A percentile compares a stretch with the other conserved stretches of the same genome.
phyloP scores from a whole-genome alignment of 495 filamentous ascomycete species.

The Margaritispora aquatica region DNA sequence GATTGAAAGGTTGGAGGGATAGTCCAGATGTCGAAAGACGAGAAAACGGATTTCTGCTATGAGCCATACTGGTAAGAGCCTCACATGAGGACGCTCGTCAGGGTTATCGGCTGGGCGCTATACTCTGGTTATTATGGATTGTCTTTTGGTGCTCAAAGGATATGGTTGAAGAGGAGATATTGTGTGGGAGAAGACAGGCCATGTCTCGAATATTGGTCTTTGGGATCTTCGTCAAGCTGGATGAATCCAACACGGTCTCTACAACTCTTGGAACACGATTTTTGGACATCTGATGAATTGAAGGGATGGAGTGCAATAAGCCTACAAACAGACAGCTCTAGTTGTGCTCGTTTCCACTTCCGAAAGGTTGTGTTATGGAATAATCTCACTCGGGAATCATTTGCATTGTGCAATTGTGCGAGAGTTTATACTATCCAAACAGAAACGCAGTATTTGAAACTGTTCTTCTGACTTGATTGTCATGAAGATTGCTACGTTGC shows the following conservation, averaged over 20 bases:
- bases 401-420: conserved; percentile 22
- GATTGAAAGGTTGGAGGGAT: conserved; percentile 35
- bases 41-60: conserved; percentile 38
- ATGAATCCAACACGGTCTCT: conserved; percentile 21
- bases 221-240: conserved; percentile 24
- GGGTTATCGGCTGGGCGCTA: conserved; percentile 49
- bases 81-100: conserved; percentile 58
- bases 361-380: conserved; percentile 18
- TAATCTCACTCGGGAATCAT: conserved; percentile 41
- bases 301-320: conserved; percentile 22
- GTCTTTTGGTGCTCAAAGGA: conserved; percentile 21
- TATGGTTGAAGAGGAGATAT: conserved; percentile 16
- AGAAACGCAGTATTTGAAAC: conserved; percentile 17
- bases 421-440: conserved; percentile 24
- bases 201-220: conserved; percentile 21
- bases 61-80: conserved; percentile 59
- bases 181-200: conserved; percentile 23
- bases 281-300: conserved; percentile 10
- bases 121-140: conserved; percentile 46
- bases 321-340: conserved; percentile 25
- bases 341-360: conserved; percentile 18
- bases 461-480: conserved; percentile 13
- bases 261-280: conserved; percentile 19
- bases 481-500: conserved; percentile 21
- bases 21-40: conserved; percentile 35